A percentile compares a stretch with the other conserved stretches of the same genome.
phyloP scores from a whole-genome alignment of 495 filamentous ascomycete genomes.

The Annulohypoxylon nitens region DNA sequence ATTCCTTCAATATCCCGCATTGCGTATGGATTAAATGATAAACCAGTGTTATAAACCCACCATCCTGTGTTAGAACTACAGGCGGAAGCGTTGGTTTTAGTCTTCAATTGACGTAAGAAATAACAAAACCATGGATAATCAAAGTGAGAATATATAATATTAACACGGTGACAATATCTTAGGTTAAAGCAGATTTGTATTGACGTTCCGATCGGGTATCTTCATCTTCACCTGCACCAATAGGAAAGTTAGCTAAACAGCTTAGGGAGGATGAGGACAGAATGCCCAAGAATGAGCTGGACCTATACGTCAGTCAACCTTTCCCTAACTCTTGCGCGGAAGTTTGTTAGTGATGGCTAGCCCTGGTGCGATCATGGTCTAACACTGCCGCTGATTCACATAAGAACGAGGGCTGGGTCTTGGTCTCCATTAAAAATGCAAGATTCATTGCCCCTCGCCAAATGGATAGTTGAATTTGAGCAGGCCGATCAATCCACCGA shows the following conservation, averaged over 20 bases:
- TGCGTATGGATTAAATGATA: not conserved
- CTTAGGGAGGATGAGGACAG: not conserved
- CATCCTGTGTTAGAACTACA: not conserved
- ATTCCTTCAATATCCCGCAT: not conserved
- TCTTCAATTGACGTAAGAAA: not conserved
- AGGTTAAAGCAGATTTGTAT: not conserved
- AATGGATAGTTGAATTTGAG: conserved; percentile 99
- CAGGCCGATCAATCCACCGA: conserved; percentile 92
- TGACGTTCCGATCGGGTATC: not conserved
- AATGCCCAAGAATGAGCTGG: not conserved
- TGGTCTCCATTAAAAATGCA: not conserved
- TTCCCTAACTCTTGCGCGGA: not conserved
- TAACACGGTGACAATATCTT: not conserved
- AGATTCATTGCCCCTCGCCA: conserved; percentile 68
- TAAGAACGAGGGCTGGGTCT: not conserved
- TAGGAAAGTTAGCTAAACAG: not conserved
- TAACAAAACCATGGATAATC: not conserved
- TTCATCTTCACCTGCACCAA: not conserved
- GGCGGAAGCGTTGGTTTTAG: not conserved
- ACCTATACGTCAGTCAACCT: not conserved
- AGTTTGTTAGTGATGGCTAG: not conserved
- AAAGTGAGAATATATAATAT: not conserved
- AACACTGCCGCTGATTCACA: not conserved
- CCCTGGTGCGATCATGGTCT: not conserved
- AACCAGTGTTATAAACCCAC: not conserved